phyloP scores from a whole-genome alignment of 257 asterid species.

The Pogostemon cablin region DNA sequence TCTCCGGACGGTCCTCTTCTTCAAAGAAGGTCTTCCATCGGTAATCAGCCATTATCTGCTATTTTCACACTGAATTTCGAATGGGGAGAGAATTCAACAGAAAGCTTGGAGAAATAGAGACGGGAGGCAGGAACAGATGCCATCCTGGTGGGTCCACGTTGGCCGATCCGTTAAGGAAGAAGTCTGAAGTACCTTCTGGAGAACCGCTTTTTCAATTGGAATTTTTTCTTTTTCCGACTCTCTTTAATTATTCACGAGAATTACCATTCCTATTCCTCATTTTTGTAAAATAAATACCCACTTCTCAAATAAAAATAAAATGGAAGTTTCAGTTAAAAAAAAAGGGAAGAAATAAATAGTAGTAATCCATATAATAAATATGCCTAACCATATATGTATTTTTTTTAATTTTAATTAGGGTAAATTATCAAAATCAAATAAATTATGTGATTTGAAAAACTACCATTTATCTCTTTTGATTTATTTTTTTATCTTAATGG shows the following conservation, averaged over 20 bases:
- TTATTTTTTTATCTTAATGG: too few species aligned
- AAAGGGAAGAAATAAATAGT: too few species aligned
- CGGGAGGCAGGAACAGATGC: neutral
- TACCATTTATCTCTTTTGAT: too few species aligned
- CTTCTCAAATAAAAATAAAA: too few species aligned
- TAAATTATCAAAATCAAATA: too few species aligned
- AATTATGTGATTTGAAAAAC: too few species aligned
- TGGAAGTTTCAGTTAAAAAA: too few species aligned
- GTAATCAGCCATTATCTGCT: constrained; percentile 53
- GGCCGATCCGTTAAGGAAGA: constrained; percentile 32
- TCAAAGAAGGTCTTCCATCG: constrained; percentile 85
- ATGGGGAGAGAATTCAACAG: neutral
- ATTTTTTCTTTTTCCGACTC: neutral
- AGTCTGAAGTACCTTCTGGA: constrained; percentile 62
- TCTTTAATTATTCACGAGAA: neutral
- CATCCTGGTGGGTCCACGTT: neutral
- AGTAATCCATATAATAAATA: too few species aligned
- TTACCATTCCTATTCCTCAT: neutral
- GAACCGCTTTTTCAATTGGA: neutral
- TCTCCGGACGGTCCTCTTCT: constrained; percentile 95
- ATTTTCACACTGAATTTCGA: neutral
- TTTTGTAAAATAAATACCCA: too few species aligned
- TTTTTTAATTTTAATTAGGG: too few species aligned
- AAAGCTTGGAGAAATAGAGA: neutral
- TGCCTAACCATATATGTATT: too few species aligned